phyloP scores from a whole-genome alignment of 2,329 filamentous ascomycete species.

The Penicillium digitatum region DNA sequence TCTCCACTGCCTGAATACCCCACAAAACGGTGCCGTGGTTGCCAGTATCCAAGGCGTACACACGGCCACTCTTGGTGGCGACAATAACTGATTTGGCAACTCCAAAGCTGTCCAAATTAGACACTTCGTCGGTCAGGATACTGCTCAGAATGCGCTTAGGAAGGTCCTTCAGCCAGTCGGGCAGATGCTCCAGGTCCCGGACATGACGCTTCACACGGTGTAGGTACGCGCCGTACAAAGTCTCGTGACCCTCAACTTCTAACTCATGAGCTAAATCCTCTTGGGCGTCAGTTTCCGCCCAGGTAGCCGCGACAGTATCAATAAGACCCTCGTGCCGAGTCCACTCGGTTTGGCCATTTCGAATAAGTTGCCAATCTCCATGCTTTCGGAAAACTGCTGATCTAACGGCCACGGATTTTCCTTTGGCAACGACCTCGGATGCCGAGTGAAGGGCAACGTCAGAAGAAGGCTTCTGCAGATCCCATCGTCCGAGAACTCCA shows the following conservation, averaged over 20 bases:
- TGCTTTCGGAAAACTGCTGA: constrained; percentile 63
- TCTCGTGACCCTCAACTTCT: constrained; percentile 81
- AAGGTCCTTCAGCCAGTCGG: constrained; percentile 65
- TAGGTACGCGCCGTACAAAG: constrained; percentile 73
- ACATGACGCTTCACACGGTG: constrained; percentile 81
- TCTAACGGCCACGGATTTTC: constrained; percentile 69
- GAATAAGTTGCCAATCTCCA: constrained; percentile 76
- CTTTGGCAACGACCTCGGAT: constrained; percentile 76
- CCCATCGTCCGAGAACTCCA: constrained; percentile 71
- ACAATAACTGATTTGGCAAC: constrained; percentile 82
- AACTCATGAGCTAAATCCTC: constrained; percentile 75
- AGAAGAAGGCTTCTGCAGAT: constrained; percentile 48
- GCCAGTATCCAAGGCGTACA: constrained; percentile 76
- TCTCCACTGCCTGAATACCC: constrained; percentile 62
- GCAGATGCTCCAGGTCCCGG: constrained; percentile 68
- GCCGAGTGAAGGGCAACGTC: constrained; percentile 61
- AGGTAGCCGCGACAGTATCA: constrained; percentile 73
- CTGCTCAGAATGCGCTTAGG: constrained; percentile 65
- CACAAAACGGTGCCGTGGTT: constrained; percentile 71
- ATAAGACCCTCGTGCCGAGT: constrained; percentile 75
- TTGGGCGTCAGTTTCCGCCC: constrained; percentile 70
- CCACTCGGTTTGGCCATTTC: constrained; percentile 80
- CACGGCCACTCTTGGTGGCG: constrained; percentile 71
- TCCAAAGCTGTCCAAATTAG: constrained; percentile 63
- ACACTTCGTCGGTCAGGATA: constrained; percentile 54